A percentile compares a stretch with the other conserved stretches of the same genome.
phyloP scores from a whole-genome alignment of 2,329 filamentous ascomycete genomes.

The Diplodia mutila region DNA sequence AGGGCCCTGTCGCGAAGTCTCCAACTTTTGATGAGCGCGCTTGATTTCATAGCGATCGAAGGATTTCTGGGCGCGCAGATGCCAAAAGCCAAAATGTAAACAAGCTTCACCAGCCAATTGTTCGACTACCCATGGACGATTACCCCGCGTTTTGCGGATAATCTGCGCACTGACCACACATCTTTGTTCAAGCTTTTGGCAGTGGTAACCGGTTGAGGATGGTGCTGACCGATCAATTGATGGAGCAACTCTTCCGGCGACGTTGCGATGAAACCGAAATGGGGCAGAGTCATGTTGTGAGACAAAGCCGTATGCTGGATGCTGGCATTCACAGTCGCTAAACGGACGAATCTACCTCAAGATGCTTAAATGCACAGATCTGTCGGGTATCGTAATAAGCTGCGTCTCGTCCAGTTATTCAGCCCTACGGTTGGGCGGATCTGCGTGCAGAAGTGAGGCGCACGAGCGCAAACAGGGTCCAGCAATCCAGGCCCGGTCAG shows the following conservation, averaged over 20 bases:
- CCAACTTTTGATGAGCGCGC: neutral
- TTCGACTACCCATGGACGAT: neutral
- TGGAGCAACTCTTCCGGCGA: neutral
- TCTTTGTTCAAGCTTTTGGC: neutral
- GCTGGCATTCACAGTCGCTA: neutral
- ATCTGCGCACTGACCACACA: neutral
- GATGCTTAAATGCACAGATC: neutral
- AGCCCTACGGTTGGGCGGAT: conserved; percentile 21
- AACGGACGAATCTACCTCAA: neutral
- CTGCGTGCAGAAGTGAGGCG: conserved; percentile 21
- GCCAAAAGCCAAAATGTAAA: neutral
- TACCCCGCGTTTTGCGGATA: neutral
- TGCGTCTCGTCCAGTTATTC: neutral
- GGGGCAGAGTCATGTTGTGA: neutral
- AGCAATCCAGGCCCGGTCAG: conserved; percentile 11
- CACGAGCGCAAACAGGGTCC: conserved; percentile 20
- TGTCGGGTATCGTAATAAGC: neutral
- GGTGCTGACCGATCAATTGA: neutral
- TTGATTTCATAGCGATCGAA: neutral
- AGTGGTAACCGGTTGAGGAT: neutral
- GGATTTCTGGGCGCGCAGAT: neutral
- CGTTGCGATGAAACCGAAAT: neutral
- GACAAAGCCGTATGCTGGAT: neutral
- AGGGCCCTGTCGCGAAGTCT: neutral
- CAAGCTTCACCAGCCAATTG: neutral